Evolutionary conservation across 768 basidiomycete genomes (phyloP).

Genomic region (Boletus sp.): DNA sequence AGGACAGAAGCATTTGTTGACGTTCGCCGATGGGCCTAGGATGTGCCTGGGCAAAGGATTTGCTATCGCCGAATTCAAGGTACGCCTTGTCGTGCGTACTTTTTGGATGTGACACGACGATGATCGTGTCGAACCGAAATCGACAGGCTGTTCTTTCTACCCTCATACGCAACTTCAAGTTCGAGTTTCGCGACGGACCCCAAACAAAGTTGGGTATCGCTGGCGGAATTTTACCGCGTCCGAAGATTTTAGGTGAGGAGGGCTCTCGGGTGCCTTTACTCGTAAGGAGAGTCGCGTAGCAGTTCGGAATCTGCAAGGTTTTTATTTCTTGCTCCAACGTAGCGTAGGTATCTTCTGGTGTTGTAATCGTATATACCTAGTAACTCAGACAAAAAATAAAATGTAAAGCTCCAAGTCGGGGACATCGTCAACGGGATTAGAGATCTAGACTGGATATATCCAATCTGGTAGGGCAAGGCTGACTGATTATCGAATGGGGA

Average conservation of each 20-base stretch:
- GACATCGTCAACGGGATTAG: no score
- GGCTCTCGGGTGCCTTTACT: conserved; percentile 14
- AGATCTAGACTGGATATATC: no score
- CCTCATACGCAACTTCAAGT: conserved; percentile 39
- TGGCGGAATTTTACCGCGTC: conserved; percentile 33
- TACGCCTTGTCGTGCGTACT: neutral
- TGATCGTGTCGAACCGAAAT: neutral
- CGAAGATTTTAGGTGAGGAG: conserved; percentile 29
- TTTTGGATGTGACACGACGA: no score
- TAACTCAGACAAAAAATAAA: no score
- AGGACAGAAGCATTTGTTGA: conserved; percentile 28
- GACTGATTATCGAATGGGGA: no score
- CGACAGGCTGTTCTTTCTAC: conserved; percentile 12
- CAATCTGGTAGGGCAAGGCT: no score
- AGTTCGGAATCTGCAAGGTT: neutral
- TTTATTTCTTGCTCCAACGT: no score
- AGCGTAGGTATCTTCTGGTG: no score
- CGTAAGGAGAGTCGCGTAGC: conserved; percentile 1
- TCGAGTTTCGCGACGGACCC: conserved; percentile 36
- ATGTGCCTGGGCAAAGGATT: conserved; percentile 31
- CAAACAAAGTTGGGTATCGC: conserved; percentile 30
- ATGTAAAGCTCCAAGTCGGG: no score
- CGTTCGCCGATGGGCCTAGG: conserved; percentile 30
- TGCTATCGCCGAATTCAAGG: conserved; percentile 29
- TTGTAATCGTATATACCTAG: no score